These are phyloP conservation scores for Hericium erinaceus DNA, from an alignment of 768 basidiomycete species.

Conservation along the genomic window DNA sequence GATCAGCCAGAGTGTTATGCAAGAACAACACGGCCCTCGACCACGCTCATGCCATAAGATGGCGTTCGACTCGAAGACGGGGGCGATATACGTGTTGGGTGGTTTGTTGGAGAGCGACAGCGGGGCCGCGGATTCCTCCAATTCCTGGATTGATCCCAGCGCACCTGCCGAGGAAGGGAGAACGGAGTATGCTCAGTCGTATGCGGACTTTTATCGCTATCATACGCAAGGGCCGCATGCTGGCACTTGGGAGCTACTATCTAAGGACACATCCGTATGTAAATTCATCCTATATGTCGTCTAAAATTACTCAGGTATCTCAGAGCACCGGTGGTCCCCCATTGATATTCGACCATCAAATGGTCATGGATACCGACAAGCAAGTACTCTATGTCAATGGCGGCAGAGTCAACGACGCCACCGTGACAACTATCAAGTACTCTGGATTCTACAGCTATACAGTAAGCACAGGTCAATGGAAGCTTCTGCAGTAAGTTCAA, in stretches of 20 bases:
- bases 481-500: slow-evolving; percentile 47
- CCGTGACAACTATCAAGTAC: slow-evolving; percentile 50
- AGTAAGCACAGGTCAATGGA: slow-evolving; percentile 58
- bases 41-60: slow-evolving; percentile 76
- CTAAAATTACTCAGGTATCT: background rate
- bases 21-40: slow-evolving; percentile 56
- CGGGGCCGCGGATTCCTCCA: background rate
- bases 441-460: slow-evolving; percentile 71
- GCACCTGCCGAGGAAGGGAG: slow-evolving; percentile 1
- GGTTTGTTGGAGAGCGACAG: slow-evolving; percentile 49
- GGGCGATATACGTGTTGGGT: slow-evolving; percentile 66
- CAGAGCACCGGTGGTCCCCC: slow-evolving; percentile 63
- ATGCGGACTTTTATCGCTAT: slow-evolving; percentile 72
- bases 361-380: slow-evolving; percentile 62
- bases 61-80: slow-evolving; percentile 66
- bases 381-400: slow-evolving; percentile 73
- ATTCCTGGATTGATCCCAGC: background rate
- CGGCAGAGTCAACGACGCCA: slow-evolving; percentile 60
- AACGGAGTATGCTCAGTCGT: slow-evolving; percentile 23
- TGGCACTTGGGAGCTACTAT: slow-evolving; percentile 67
- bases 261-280: slow-evolving; percentile 57
- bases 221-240: slow-evolving; percentile 50
- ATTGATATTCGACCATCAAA: slow-evolving; percentile 72
- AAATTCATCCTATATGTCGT: background rate
- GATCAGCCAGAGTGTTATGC: slow-evolving; percentile 44